Evolutionary conservation across 495 filamentous ascomycete species (phyloP).

Genomic region (Hypoxylon intermedium): DNA sequence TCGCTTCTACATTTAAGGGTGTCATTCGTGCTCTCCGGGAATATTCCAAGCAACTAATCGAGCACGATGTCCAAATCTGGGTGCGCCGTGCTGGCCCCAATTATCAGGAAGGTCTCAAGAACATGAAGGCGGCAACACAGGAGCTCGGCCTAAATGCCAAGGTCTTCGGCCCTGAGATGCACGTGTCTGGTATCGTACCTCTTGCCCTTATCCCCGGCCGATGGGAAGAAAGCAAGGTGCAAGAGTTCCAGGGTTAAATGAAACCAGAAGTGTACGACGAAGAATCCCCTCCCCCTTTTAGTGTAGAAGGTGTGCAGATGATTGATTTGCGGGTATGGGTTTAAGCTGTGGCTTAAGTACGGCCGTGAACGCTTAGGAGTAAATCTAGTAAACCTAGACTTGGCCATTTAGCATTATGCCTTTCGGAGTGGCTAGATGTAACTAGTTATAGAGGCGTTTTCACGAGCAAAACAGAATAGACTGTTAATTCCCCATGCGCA

Average conservation of each 20-base stretch:
- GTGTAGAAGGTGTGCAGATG: constrained; percentile 26
- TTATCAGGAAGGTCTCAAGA: constrained; percentile 99
- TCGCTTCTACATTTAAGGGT: constrained; percentile 99
- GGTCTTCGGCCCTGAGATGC: constrained; percentile 98
- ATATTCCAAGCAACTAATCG: constrained; percentile 80
- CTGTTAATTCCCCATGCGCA: constrained; percentile 14
- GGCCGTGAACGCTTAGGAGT: constrained; percentile 22
- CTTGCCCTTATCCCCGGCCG: constrained; percentile 65
- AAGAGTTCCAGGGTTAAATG: constrained; percentile 60
- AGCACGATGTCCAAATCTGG: constrained; percentile 99
- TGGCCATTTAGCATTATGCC: constrained; percentile 19
- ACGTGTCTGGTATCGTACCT: constrained; percentile 70
- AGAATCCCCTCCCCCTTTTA: constrained; percentile 23
- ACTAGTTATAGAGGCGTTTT: constrained; percentile 29
- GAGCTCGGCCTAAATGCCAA: constrained; percentile 94
- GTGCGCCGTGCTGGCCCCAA: constrained; percentile 98
- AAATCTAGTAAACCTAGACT: constrained; percentile 33
- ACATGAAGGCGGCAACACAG: constrained; percentile 95
- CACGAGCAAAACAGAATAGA: constrained; percentile 34
- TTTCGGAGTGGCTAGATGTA: constrained; percentile 15
- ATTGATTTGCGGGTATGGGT: constrained; percentile 22
- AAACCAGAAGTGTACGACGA: constrained; percentile 6
- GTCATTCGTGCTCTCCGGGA: constrained; percentile 97
- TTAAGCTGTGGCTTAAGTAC: constrained; percentile 9
- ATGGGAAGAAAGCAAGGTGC: constrained; percentile 58